Percentiles rank a stretch among this genome's conserved stretches.
Evolutionary conservation across 805 yeast species (phyloP).

Genomic region (Priceomyces medius): DNA sequence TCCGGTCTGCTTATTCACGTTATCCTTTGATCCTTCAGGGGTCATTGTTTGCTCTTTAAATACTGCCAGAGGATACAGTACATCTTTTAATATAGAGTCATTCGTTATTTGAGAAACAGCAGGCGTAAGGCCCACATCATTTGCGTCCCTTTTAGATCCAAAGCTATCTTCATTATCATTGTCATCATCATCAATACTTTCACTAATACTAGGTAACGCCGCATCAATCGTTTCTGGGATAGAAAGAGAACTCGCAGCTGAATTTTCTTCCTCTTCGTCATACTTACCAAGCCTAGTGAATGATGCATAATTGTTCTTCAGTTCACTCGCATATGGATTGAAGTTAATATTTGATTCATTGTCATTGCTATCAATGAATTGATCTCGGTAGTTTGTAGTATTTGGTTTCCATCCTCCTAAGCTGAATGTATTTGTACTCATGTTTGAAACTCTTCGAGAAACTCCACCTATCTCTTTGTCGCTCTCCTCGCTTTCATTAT

Average conservation of each 20-base stretch:
- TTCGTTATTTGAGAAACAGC: slow-evolving; percentile 4
- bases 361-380: slow-evolving; percentile 45
- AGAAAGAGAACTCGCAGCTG: slow-evolving; percentile 27
- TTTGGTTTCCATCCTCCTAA: slow-evolving; percentile 63
- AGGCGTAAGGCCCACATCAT: slow-evolving; percentile 6
- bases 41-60: slow-evolving; percentile 29
- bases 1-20: neutral
- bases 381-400: slow-evolving; percentile 48
- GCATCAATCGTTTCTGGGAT: slow-evolving; percentile 44
- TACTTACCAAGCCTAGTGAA: slow-evolving; percentile 30
- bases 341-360: slow-evolving; percentile 35
- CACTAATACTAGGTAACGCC: slow-evolving; percentile 36
- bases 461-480: slow-evolving; percentile 11
- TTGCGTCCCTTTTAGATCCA: neutral
- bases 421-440: slow-evolving; percentile 37
- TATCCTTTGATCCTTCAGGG: slow-evolving; percentile 12
- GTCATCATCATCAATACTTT: slow-evolving; percentile 24
- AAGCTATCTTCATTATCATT: slow-evolving; percentile 11
- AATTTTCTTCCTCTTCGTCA: slow-evolving; percentile 19
- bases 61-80: slow-evolving; percentile 16
- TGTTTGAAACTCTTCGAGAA: slow-evolving; percentile 33
- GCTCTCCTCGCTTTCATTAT: slow-evolving; percentile 2
- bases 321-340: slow-evolving; percentile 16
- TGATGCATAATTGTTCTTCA: slow-evolving; percentile 25
- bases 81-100: slow-evolving; percentile 27